Base-by-base conservation (phyloP, 2,329 filamentous ascomycete genomes). In the Aureobasidium leucospermi region DNA sequence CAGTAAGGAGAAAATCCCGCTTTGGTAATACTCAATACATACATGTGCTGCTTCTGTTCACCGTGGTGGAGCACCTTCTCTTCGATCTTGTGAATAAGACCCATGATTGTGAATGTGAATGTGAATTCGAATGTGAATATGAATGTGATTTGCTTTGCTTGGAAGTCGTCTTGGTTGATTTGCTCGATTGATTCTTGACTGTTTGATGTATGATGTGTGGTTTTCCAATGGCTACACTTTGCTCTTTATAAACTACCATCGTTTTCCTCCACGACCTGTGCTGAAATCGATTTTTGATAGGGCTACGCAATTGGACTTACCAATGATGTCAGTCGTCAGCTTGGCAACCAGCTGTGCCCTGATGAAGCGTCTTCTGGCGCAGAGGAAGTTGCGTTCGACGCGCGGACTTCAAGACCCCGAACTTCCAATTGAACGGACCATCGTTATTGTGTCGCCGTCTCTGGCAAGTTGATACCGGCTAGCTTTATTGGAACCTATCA, bases 11-110 rank as follows among this genome's bases (percentile, higher is more conserved):
- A 31, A 52, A 29, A 9, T 0, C 23, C 23, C 23, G 23, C 23
- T 5, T 11, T 31, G 2, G 6, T 4, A 11, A 19, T 1, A 39
- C 31, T 11, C 23, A 16, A 41, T 19, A 11, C 51, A 23, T 32
- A 55, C 51, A 32, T 19, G 51, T 55, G 15, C 15, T 43, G 38
- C 38, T 57, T 57, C 52, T 46, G 46, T 31, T 57, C 52, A 10
- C 52, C 52, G 52, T 57, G 52, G 52, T 57, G 52, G n/a, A 46
- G 52, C 10, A 59, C 38, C 57, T 59, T 59, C 8, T 59, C 45
- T 38, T 59, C 57, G 29, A 59, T 43, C 29, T 59, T 59, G 36
- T 59, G 45, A 45, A 59, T 51, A 16, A 59, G 57, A 43, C 57
- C 57, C 45, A 59, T 59, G n/a, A 15, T 43, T 36, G 57, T 15